Evolutionary conservation across 305 asterid genomes (phyloP).

Genomic region (Fraxinus velutina): DNA sequence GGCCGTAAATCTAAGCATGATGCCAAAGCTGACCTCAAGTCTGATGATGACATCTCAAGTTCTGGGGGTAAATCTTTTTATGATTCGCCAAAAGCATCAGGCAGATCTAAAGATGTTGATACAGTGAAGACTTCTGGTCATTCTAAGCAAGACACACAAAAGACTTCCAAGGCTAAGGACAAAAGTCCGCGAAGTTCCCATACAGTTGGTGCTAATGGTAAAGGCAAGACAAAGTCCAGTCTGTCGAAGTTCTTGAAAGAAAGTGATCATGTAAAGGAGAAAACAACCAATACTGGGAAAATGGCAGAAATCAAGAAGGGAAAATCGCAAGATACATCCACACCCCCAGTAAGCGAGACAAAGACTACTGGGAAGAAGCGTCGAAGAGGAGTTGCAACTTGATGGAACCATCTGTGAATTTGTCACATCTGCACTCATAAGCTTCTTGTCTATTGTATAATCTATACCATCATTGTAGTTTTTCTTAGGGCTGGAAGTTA

Average conservation of each 20-base stretch:
- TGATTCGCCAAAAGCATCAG: constrained; percentile 46
- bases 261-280: constrained; percentile 41
- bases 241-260: constrained; percentile 58
- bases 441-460: constrained; percentile 17
- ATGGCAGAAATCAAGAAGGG: constrained; percentile 45
- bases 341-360: constrained; percentile 45
- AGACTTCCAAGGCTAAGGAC: constrained; percentile 42
- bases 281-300: constrained; percentile 31
- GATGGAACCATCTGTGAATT: neutral
- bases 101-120: constrained; percentile 51
- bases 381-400: constrained; percentile 31
- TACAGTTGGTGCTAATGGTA: constrained; percentile 10
- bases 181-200: neutral
- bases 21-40: constrained; percentile 41
- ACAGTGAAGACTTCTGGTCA: constrained; percentile 44
- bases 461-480: constrained; percentile 14
- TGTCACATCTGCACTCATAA: neutral
- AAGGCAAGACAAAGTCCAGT: constrained; percentile 40
- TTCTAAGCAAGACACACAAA: constrained; percentile 44
- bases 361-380: constrained; percentile 61
- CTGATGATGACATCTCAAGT: constrained; percentile 39
- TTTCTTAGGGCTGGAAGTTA: constrained; percentile 27
- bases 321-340: constrained; percentile 40
- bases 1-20: constrained; percentile 50
- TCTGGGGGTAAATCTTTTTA: constrained; percentile 42